Conservation (phyloP, 164 flowering plant species). For the Stephania cephalantha region DNA sequence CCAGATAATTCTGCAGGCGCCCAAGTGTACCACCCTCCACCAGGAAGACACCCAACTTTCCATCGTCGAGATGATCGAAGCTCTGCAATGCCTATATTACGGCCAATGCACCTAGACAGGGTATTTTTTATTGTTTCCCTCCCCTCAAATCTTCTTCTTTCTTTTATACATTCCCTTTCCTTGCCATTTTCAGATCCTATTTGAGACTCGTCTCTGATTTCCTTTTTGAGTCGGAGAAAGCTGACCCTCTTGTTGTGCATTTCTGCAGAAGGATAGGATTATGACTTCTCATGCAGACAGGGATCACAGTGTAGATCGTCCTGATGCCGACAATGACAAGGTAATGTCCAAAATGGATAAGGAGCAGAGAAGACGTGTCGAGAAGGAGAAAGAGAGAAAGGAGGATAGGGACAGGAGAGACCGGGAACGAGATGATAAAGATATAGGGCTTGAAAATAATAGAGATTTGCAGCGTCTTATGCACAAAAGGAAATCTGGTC, state of each 20-base stretch:
- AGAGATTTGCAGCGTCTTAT: conserved; percentile 44
- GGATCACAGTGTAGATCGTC: conserved; percentile 48
- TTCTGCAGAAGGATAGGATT: conserved; percentile 54
- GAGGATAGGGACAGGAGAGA: conserved; percentile 56
- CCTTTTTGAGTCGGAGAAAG: conserved; percentile 2
- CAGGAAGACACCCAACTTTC: conserved; percentile 39
- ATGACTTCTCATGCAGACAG: conserved; percentile 42
- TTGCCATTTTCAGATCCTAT: background rate
- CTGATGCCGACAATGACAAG: conserved; percentile 47
- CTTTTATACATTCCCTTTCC: background rate
- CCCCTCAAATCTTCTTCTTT: background rate
- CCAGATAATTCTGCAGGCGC: conserved; percentile 51
- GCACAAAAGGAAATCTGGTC: conserved; percentile 41
- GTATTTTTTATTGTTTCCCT: conserved; percentile 15
- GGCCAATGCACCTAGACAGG: conserved; percentile 50
- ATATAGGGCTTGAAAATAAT: conserved; percentile 42
- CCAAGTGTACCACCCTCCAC: conserved; percentile 28
- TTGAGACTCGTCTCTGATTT: background rate
- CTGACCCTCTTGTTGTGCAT: conserved; percentile 10
- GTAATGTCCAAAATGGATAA: conserved; percentile 33
- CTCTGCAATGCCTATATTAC: conserved; percentile 37
- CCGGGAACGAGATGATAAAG: conserved; percentile 49
- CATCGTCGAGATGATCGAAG: conserved; percentile 43
- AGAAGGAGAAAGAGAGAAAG: conserved; percentile 57
- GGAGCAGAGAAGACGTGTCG: conserved; percentile 50